Percentiles rank a stretch among this genome's conserved stretches.
Evolutionary conservation across 495 filamentous ascomycete genomes (phyloP).

Genomic region (Pyrenopolyporus hunteri): DNA sequence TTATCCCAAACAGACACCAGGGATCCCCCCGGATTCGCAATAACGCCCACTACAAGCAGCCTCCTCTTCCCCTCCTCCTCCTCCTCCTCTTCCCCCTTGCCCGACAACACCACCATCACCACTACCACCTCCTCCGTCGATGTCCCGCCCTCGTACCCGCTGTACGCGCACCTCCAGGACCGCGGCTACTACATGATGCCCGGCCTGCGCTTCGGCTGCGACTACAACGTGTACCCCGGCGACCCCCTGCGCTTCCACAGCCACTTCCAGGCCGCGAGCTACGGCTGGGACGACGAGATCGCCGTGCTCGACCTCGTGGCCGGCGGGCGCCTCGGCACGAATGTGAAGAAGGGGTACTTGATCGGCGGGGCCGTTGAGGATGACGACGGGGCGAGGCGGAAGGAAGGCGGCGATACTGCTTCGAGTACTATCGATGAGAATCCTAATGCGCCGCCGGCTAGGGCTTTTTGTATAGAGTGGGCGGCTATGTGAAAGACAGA

Average conservation of each 20-base stretch:
- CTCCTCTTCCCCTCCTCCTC: slow-evolving; percentile 32
- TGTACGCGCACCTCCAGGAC: slow-evolving; percentile 79
- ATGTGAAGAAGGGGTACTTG: slow-evolving; percentile 93
- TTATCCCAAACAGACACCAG: background rate
- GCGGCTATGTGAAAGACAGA: slow-evolving; percentile 80
- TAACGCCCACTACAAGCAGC: slow-evolving; percentile 44
- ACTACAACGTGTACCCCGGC: slow-evolving; percentile 89
- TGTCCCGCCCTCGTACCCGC: slow-evolving; percentile 55
- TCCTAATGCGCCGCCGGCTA: slow-evolving; percentile 47
- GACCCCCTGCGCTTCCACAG: slow-evolving; percentile 94
- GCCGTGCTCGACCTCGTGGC: slow-evolving; percentile 81
- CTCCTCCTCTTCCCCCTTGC: background rate
- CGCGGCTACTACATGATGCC: slow-evolving; percentile 86
- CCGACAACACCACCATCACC: no score
- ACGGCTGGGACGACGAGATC: slow-evolving; percentile 86
- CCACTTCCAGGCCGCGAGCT: slow-evolving; percentile 81
- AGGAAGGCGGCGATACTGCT: slow-evolving; percentile 33
- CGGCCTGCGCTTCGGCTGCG: slow-evolving; percentile 90
- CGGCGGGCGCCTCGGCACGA: slow-evolving; percentile 86
- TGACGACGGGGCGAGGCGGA: slow-evolving; percentile 30
- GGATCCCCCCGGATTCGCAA: slow-evolving; percentile 25
- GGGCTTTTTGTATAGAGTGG: slow-evolving; percentile 83
- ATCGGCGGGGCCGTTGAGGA: slow-evolving; percentile 66
- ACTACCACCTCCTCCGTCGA: slow-evolving; percentile 10
- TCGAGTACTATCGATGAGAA: slow-evolving; percentile 8